Base-by-base conservation (phyloP, 202 grass and related monocot genomes). In the Digitaria exilis region DNA sequence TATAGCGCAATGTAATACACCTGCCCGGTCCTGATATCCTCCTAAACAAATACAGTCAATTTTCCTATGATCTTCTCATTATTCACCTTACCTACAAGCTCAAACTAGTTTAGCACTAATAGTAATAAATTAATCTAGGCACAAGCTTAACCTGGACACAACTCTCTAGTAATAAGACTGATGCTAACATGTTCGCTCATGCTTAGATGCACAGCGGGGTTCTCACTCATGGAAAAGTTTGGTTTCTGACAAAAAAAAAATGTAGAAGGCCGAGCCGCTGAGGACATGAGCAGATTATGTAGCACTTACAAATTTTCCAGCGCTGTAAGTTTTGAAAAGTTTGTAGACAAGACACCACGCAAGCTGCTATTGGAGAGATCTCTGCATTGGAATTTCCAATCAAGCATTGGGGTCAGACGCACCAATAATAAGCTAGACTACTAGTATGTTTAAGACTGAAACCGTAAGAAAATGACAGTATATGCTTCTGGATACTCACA, bases 291-390 rank as follows among this genome's bases (percentile, higher is more conserved):
- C 35, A 22, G 7, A 0, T 51, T 18, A 54, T 35, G 0, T 24
- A 44, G 41, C 4, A 83, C 80, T 64, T 83, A 83, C 80, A 83
- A 26, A 75, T 29, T 52, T 22, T 74, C 22, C 0, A 83, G 58
- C 35, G 80, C 80, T 1, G 58, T 83, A 24, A 83, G 44, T 69
- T 65, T 26, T 65, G 69, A 41, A 42, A 83, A 75, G 26, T 63
- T 77, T 4, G 18, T 19, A 7, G 73, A 78, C n/a, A 87, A 44
- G 0, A 1, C 0, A 16, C 85, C 78, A 62, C 0, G 4, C 62
- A 87, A 52, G 12, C 21, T 31, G 34, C 71, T 82, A 4, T 62
- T 25, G 0, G 85, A 87, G 5, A 87, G 62, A 70, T 81, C 62
- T 6, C 85, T 87, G 64, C 62, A 71, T 59, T 1, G 5, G 58